These are phyloP conservation scores for Pholiota microspora DNA, from an alignment of 768 basidiomycete genomes.

Conservation along the genomic window DNA sequence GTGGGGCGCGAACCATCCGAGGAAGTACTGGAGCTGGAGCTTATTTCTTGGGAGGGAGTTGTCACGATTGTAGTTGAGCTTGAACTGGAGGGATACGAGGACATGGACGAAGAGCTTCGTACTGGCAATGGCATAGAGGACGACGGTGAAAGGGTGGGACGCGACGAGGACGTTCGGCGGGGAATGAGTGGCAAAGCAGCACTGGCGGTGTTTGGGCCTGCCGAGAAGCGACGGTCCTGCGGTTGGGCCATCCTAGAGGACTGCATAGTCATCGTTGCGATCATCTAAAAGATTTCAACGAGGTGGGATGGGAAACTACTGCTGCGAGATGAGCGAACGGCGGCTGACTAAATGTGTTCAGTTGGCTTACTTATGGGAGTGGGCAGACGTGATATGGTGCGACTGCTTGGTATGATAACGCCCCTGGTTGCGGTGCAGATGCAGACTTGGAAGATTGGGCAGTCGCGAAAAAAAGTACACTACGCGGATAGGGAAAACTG, in stretches of 20 bases:
- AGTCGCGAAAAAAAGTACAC: too few species aligned
- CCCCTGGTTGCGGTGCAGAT: slow-evolving; percentile 4
- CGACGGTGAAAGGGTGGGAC: slow-evolving; percentile 20
- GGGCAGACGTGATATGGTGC: neutral
- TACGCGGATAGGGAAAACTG: slow-evolving; percentile 1
- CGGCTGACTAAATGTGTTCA: slow-evolving; percentile 17
- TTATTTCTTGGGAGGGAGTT: slow-evolving; percentile 30
- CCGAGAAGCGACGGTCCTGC: slow-evolving; percentile 31
- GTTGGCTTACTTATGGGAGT: slow-evolving; percentile 7
- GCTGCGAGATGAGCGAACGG: slow-evolving; percentile 9
- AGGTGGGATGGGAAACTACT: slow-evolving; percentile 6
- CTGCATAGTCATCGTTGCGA: slow-evolving; percentile 39
- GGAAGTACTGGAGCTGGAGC: slow-evolving; percentile 31
- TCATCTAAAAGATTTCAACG: slow-evolving; percentile 30
- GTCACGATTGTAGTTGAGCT: slow-evolving; percentile 18
- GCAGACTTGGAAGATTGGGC: neutral
- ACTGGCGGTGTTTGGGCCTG: slow-evolving; percentile 52
- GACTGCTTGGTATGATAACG: slow-evolving; percentile 1
- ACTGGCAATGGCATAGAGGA: slow-evolving; percentile 19
- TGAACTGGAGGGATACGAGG: slow-evolving; percentile 6
- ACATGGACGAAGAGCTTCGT: slow-evolving; percentile 20
- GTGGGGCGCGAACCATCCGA: slow-evolving; percentile 32
- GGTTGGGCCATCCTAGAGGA: slow-evolving; percentile 34
- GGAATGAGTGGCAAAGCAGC: slow-evolving; percentile 65
- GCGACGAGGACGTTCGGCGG: slow-evolving; percentile 36